Evolutionary conservation across 352 stramenopile genomes (phyloP).

Genomic region (Pythium graminicola): DNA sequence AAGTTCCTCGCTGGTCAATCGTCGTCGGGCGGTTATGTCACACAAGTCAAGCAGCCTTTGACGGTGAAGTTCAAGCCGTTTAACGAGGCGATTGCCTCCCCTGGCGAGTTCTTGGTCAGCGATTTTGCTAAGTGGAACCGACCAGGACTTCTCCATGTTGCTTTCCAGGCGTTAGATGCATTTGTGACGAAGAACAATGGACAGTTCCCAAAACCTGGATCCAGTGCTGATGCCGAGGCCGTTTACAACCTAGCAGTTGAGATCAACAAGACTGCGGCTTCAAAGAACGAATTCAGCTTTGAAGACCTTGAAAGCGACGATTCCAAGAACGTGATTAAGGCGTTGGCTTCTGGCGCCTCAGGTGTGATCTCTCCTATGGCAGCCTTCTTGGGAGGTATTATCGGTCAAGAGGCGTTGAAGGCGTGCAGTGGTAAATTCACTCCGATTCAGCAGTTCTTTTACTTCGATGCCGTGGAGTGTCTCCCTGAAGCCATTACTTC

Average conservation of each 20-base stretch:
- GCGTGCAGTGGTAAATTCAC: conserved; percentile 98
- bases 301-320: conserved; percentile 56
- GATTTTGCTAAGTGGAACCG: conserved; percentile 98
- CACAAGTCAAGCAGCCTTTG: conserved; percentile 95
- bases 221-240: conserved; percentile 72
- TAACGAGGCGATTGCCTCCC: conserved; percentile 70
- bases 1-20: conserved; percentile 58
- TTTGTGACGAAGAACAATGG: conserved; percentile 75
- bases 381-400: conserved; percentile 95
- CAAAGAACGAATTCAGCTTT: conserved; percentile 55
- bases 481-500: conserved; percentile 85
- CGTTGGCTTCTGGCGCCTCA: conserved; percentile 79
- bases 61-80: conserved; percentile 92
- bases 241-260: conserved; percentile 78
- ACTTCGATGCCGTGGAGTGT: conserved; percentile 97
- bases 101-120: conserved; percentile 95
- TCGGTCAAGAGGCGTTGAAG: conserved; percentile 98
- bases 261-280: conserved; percentile 67
- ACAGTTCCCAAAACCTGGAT: conserved; percentile 83
- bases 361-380: conserved; percentile 95
- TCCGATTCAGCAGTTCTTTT: conserved; percentile 98
- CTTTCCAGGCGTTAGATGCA: conserved; percentile 82
- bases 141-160: conserved; percentile 85
- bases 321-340: conserved; percentile 66
- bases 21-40: conserved; percentile 82